Evolutionary conservation across 352 stramenopile genomes (phyloP).

Genomic region (Globisporangium alternatum): DNA sequence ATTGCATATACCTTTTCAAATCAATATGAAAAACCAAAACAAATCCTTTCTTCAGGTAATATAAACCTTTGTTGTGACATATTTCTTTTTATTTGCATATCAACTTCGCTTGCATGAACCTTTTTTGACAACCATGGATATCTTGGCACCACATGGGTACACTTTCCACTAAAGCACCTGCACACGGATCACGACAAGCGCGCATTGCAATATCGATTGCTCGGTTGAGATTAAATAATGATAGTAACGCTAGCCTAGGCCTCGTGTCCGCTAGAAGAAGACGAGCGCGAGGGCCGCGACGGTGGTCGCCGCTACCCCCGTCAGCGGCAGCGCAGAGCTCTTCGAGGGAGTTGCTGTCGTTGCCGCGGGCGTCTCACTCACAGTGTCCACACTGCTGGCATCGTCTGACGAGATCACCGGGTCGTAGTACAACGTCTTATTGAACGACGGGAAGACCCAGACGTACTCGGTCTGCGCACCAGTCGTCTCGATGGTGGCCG

Average conservation of each 20-base stretch:
- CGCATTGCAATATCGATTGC: no score
- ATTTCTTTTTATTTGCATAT: not conserved
- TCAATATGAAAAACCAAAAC: no score
- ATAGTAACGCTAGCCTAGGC: no score
- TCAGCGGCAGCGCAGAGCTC: not conserved
- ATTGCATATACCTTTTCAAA: no score
- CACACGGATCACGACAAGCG: no score
- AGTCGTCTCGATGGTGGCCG: conserved; percentile 21
- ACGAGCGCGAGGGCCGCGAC: not conserved
- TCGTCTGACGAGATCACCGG: conserved; percentile 30
- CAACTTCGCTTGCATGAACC: no score
- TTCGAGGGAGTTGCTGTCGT: not conserved
- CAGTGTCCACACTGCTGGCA: not conserved
- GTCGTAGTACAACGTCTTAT: conserved; percentile 43
- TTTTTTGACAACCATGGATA: no score
- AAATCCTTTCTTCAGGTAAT: no score
- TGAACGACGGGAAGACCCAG: conserved; percentile 44
- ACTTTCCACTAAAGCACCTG: no score
- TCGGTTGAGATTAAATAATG: not conserved
- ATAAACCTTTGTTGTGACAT: not conserved
- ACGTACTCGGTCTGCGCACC: conserved; percentile 23
- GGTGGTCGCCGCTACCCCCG: not conserved
- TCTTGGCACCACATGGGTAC: not conserved
- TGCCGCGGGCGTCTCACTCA: not conserved
- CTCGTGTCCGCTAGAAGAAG: not conserved